phyloP scores from a whole-genome alignment of 805 yeast genomes.

The Isabelozyma rhagii region DNA sequence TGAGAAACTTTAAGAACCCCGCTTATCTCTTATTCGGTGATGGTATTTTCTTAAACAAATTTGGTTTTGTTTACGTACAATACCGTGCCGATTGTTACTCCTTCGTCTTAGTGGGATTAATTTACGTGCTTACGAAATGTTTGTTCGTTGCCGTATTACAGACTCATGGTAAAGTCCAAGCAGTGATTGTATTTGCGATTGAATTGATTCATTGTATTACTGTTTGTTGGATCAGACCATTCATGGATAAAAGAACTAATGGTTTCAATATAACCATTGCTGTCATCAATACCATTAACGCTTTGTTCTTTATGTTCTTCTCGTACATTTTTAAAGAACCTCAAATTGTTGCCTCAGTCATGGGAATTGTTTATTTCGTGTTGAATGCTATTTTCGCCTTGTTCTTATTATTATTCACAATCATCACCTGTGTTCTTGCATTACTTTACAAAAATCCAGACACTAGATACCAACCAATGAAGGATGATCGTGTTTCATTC shows the following conservation, averaged over 20 bases:
- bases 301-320: slow-evolving; percentile 85
- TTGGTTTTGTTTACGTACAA: slow-evolving; percentile 91
- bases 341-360: slow-evolving; percentile 82
- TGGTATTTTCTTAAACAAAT: slow-evolving; percentile 71
- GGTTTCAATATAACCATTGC: slow-evolving; percentile 87
- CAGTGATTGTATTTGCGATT: slow-evolving; percentile 69
- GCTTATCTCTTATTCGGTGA: slow-evolving; percentile 91
- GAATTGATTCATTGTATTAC: slow-evolving; percentile 69
- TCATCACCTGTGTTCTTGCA: slow-evolving; percentile 83
- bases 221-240: slow-evolving; percentile 76
- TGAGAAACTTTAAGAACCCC: slow-evolving; percentile 76
- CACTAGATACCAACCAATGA: slow-evolving; percentile 91
- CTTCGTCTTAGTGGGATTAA: slow-evolving; percentile 66
- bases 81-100: slow-evolving; percentile 84
- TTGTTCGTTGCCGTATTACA: slow-evolving; percentile 87
- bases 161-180: slow-evolving; percentile 73
- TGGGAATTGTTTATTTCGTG: slow-evolving; percentile 87
- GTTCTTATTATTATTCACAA: slow-evolving; percentile 76
- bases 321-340: slow-evolving; percentile 82
- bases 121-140: slow-evolving; percentile 69
- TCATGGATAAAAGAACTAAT: slow-evolving; percentile 91
- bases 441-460: slow-evolving; percentile 89
- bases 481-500: slow-evolving; percentile 95
- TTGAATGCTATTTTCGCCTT: slow-evolving; percentile 87
- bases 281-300: slow-evolving; percentile 73